These are phyloP conservation scores for Ogataea corticis DNA, from an alignment of 805 yeast species.

Conservation along the genomic window DNA sequence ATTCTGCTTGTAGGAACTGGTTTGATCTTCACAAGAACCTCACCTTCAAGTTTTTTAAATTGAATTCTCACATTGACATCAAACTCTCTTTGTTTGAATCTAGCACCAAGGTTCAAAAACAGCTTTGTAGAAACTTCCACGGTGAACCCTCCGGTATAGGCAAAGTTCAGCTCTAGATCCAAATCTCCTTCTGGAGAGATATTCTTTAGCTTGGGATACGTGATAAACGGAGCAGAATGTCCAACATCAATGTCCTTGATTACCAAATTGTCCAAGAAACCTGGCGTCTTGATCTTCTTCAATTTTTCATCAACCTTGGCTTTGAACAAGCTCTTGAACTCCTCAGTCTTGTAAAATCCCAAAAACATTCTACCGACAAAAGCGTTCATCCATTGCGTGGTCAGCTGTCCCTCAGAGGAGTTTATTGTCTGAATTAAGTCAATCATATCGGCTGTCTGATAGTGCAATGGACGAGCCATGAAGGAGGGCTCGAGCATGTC, in stretches of 20 bases:
- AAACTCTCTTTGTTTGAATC: slow-evolving; percentile 72
- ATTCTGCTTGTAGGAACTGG: slow-evolving; percentile 89
- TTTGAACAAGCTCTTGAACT: slow-evolving; percentile 57
- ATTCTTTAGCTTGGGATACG: slow-evolving; percentile 67
- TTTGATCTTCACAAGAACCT: slow-evolving; percentile 65
- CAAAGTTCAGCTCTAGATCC: slow-evolving; percentile 57
- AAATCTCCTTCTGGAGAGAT: slow-evolving; percentile 81
- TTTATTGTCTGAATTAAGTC: slow-evolving; percentile 74
- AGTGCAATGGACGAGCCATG: slow-evolving; percentile 73
- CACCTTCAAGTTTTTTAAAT: slow-evolving; percentile 70
- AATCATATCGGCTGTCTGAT: slow-evolving; percentile 68
- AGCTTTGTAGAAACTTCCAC: slow-evolving; percentile 80
- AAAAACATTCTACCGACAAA: slow-evolving; percentile 79
- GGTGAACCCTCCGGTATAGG: slow-evolving; percentile 75
- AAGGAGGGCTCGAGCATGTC: slow-evolving; percentile 54
- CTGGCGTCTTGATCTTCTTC: slow-evolving; percentile 80
- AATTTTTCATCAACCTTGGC: slow-evolving; percentile 68
- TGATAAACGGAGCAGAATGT: slow-evolving; percentile 73
- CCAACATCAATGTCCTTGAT: slow-evolving; percentile 77
- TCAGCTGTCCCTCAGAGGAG: slow-evolving; percentile 79
- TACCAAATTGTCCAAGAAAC: slow-evolving; percentile 79
- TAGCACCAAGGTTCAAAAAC: slow-evolving; percentile 69
- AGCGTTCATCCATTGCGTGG: slow-evolving; percentile 91
- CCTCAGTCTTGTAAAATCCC: slow-evolving; percentile 69
- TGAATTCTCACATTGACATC: slow-evolving; percentile 71